Base-by-base conservation (phyloP, 176 grass and related monocot genomes). In the Triticum turgidum region DNA sequence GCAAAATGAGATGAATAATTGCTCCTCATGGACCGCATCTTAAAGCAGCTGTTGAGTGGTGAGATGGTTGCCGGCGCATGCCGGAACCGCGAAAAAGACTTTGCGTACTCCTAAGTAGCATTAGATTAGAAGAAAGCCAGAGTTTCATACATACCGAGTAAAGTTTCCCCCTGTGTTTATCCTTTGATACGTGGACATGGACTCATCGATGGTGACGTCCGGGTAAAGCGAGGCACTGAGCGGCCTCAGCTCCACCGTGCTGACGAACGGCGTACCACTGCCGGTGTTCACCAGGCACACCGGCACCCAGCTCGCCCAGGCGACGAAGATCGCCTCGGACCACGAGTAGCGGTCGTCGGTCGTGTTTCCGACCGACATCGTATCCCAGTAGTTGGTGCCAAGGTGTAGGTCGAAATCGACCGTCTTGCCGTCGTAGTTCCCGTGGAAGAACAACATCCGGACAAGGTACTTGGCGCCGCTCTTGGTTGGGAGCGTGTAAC, bases 241-340 rank as follows among this genome's bases (percentile, higher is more conserved):
- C 15, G 83, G 69, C 64, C 83, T 82, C 38, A 86, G 66, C 37
- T 86, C 83, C 15, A 90, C 12, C 0, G 12, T 47, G 0, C 51
- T 88, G 30, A 91, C 84, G 69, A 91, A 91, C 13, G 82, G 86
- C 22, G 77, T 91, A 5, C 90, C 90, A 0, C 7, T 0, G 64
- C 77, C 86, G 5, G 82, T 91, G 42, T 91, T 88, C 52, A 91
- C 37, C 52, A 91, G 58, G 54, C 89, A 91, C 25, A 91, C 77
- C 37, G 82, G 18, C 29, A 62, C 67, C 61, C 12, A 56, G 80
- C 84, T 42, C 15, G 33, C 62, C 11, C 75, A 45, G 1, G 82
- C 86, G 2, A 67, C 27, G 22, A 63, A 64, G 61, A 85, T 70
- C 18, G 66, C 86, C 7, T 76, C 73, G 11, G 0, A 6, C 39